These are phyloP conservation scores for Candolleomyces efflorescens DNA, from an alignment of 768 basidiomycete species.

Conservation along the genomic window DNA sequence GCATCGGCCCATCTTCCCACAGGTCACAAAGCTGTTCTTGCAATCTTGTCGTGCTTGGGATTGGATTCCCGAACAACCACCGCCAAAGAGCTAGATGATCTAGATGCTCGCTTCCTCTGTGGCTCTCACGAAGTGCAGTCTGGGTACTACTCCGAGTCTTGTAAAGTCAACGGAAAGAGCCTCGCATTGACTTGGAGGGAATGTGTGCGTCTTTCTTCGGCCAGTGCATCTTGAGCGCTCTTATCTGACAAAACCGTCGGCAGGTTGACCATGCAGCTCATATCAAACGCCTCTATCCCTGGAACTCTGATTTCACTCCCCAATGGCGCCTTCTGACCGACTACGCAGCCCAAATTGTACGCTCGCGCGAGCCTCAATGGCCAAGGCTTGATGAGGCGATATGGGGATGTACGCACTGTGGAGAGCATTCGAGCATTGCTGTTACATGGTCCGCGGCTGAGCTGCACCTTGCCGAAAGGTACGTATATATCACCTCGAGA, in stretches of 20 bases:
- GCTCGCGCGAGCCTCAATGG: not conserved
- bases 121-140: not conserved
- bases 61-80: not conserved
- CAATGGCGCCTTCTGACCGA: not conserved
- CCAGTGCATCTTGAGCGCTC: too few species aligned
- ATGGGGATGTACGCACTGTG: not conserved
- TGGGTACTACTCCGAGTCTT: too few species aligned
- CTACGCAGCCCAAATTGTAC: not conserved
- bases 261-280: too few species aligned
- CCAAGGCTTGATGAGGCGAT: not conserved
- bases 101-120: not conserved
- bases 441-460: not conserved
- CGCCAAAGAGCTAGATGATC: not conserved
- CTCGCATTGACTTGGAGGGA: not conserved
- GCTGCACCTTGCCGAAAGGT: not conserved
- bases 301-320: too few species aligned
- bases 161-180: not conserved
- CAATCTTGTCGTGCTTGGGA: not conserved
- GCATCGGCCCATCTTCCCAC: too few species aligned
- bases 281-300: too few species aligned
- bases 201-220: not conserved
- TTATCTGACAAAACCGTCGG: too few species aligned
- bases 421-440: not conserved
- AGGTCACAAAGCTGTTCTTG: not conserved
- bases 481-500: not conserved